Evolutionary conservation across 352 stramenopile genomes (phyloP).

Genomic region (Discostella stelligera): DNA sequence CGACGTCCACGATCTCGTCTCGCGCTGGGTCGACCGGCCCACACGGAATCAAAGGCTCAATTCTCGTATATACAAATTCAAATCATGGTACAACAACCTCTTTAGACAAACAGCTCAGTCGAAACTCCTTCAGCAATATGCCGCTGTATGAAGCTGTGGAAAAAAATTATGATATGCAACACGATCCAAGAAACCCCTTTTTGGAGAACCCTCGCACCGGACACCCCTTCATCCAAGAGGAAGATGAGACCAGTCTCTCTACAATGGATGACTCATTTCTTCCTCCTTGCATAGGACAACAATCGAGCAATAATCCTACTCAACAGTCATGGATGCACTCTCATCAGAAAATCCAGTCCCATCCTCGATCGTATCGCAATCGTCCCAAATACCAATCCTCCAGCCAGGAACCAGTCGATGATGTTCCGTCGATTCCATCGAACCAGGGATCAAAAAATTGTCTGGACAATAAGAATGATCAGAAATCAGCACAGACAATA

Average conservation of each 20-base stretch:
- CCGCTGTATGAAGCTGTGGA: slow-evolving; percentile 3
- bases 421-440: slow-evolving; percentile 2
- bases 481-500: background rate
- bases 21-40: background rate
- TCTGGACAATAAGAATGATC: slow-evolving; percentile 10
- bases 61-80: too few species aligned
- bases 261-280: slow-evolving; percentile 15
- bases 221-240: slow-evolving; percentile 17
- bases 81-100: too few species aligned
- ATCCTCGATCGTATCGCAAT: background rate
- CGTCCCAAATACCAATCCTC: slow-evolving; percentile 1
- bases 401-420: background rate
- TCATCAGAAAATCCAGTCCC: slow-evolving; percentile 1
- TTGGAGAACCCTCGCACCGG: background rate
- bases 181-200: slow-evolving; percentile 36
- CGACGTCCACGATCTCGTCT: slow-evolving; percentile 18
- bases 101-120: too few species aligned
- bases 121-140: background rate
- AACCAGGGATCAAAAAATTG: slow-evolving; percentile 1
- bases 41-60: too few species aligned
- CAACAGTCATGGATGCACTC: background rate
- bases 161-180: slow-evolving; percentile 13
- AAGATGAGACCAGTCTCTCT: slow-evolving; percentile 21
- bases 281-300: slow-evolving; percentile 2
- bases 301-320: background rate